Percentiles rank a stretch among this genome's conserved stretches.
phyloP scores from a whole-genome alignment of 768 basidiomycete genomes.

The Tephrocybe sp. region DNA sequence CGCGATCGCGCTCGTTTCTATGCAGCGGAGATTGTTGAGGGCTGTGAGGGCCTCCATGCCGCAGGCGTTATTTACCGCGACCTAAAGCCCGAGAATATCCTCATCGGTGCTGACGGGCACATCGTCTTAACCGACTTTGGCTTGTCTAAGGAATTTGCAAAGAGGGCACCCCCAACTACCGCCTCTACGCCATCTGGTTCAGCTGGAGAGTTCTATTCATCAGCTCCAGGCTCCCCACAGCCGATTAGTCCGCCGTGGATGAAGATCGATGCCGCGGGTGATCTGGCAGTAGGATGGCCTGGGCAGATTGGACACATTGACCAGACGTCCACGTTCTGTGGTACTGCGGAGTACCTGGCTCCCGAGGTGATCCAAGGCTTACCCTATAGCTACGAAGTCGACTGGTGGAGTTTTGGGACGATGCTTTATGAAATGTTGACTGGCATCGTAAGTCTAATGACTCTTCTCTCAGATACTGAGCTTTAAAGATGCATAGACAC shows the following conservation, averaged over 20 bases:
- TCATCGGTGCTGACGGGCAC: slow-evolving; percentile 92
- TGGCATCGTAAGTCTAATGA: slow-evolving; percentile 70
- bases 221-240: slow-evolving; percentile 41
- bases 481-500: slow-evolving; percentile 53
- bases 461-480: slow-evolving; percentile 8
- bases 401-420: slow-evolving; percentile 98
- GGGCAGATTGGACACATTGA: slow-evolving; percentile 52
- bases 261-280: slow-evolving; percentile 57
- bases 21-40: slow-evolving; percentile 95
- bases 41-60: slow-evolving; percentile 90
- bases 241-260: slow-evolving; percentile 73
- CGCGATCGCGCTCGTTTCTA: slow-evolving; percentile 95
- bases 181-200: slow-evolving; percentile 57
- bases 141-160: slow-evolving; percentile 86
- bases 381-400: slow-evolving; percentile 90
- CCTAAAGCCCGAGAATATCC: slow-evolving; percentile 95
- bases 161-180: slow-evolving; percentile 42
- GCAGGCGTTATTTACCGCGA: slow-evolving; percentile 97
- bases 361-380: slow-evolving; percentile 95
- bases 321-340: slow-evolving; percentile 85
- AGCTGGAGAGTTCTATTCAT: slow-evolving; percentile 53
- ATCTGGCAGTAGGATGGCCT: slow-evolving; percentile 56
- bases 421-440: slow-evolving; percentile 98
- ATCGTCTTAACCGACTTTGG: slow-evolving; percentile 98
- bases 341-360: slow-evolving; percentile 95